These are phyloP conservation scores for Myriangium duriaei DNA, from an alignment of 2,329 filamentous ascomycete genomes.

Conservation along the genomic window DNA sequence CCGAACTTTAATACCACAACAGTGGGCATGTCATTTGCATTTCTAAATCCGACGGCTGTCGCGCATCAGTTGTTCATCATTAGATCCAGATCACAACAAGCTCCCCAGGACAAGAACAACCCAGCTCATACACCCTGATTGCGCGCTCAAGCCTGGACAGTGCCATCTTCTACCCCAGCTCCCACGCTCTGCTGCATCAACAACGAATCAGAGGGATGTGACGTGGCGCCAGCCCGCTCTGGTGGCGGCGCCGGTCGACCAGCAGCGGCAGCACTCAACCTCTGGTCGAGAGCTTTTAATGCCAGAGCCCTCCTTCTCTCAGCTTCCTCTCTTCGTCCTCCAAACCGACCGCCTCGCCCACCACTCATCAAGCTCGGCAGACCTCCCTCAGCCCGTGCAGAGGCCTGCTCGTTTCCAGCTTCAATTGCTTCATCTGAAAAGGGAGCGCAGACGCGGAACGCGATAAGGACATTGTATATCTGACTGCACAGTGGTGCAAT, in stretches of 20 bases:
- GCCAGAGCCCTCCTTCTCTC: slow-evolving; percentile 81
- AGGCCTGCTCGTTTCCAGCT: slow-evolving; percentile 58
- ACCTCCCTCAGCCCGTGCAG: slow-evolving; percentile 48
- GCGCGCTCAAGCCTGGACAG: slow-evolving; percentile 1
- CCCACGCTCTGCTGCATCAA: neutral
- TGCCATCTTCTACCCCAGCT: neutral
- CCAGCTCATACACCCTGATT: too few relatives aligned
- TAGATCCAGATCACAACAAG: too few relatives aligned
- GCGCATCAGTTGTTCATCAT: too few relatives aligned
- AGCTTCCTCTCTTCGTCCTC: slow-evolving; percentile 71
- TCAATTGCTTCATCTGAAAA: slow-evolving; percentile 74
- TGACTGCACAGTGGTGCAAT: slow-evolving; percentile 61
- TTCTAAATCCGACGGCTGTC: too few relatives aligned
- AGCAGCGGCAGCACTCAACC: slow-evolving; percentile 67
- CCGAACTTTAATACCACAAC: too few relatives aligned
- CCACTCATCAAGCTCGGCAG: slow-evolving; percentile 46
- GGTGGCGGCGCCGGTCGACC: slow-evolving; percentile 6
- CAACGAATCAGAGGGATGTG: neutral
- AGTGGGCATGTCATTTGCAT: too few relatives aligned
- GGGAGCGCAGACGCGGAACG: slow-evolving; percentile 66
- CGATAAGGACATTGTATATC: slow-evolving; percentile 62
- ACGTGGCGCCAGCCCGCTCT: neutral
- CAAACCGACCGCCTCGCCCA: slow-evolving; percentile 31
- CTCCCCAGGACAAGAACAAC: too few relatives aligned
- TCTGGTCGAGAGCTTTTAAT: slow-evolving; percentile 81